Evolutionary conservation across 2,329 filamentous ascomycete species (phyloP), one percentile per base, ranked within the genome.

Genomic region (Penicillium sp.): DNA sequence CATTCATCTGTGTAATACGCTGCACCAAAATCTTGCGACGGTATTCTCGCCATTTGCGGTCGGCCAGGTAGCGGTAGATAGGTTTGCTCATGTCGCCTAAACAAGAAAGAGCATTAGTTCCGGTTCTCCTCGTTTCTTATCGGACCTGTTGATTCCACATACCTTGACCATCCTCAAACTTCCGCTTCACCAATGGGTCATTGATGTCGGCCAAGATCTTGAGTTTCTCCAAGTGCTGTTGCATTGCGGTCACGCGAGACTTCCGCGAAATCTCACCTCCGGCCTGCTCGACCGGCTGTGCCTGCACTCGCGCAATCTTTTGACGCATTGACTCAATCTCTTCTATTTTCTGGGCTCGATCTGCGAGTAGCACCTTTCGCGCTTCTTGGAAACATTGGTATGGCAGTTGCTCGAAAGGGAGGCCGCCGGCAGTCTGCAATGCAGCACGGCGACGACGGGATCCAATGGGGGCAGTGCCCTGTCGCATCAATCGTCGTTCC

Each of bases 361-460:
- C 94, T 52, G 84, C 85, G 51, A 86, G 82, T 53, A 99, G 79
- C 47, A 97, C 77, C 72, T 91, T 90, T 60, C 92, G 85, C 40
- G 94, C 94, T 78, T 97, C 92, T 77, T 99, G 94, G 79, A 97
- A 99, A 76, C 90, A 94, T 81, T 97, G 93, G 78, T 95, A 99
- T 18, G 94, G 94, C 63, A 99, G 80, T 71, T 93, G 89, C 79
- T 96, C 91, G 71, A 99, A 97, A 25, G 92, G 91, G 48, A 96
- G 78, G 67, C 88, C 83, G 59, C 82, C 60, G 78, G 83, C 66
- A 78, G 84, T 67, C 82, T 77, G 85, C 57, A 92, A 74, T 26
- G 89, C 89, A 26, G 86, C 84, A 71, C 93, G 88, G 60, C 92
- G 88, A 80, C 92, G 85, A 65, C 92, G 86, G 44, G 92, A 96